phyloP scores from a whole-genome alignment of 306 rosid genomes.

The Dalbergia cultrata region DNA sequence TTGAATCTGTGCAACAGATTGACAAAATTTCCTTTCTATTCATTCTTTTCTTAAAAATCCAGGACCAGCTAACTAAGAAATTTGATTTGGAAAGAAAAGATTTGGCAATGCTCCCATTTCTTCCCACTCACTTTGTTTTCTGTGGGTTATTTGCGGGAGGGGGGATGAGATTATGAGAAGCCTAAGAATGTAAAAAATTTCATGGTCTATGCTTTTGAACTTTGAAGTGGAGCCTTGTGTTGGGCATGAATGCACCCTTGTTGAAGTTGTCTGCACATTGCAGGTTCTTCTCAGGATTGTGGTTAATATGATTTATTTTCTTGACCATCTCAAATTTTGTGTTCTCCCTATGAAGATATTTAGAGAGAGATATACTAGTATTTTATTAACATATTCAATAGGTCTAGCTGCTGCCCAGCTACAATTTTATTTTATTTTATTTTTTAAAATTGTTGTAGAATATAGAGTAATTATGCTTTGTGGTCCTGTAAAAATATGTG shows the following conservation, averaged over 20 bases:
- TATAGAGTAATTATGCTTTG: neutral
- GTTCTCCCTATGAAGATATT: neutral
- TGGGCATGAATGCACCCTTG: neutral
- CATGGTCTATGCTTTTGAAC: neutral
- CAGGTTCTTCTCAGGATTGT: constrained; percentile 21
- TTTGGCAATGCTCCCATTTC: neutral
- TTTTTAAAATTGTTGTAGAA: neutral
- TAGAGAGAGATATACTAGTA: neutral
- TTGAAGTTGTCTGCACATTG: constrained; percentile 17
- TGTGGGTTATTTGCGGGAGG: neutral
- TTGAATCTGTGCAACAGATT: constrained; percentile 13
- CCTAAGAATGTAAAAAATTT: constrained; percentile 25
- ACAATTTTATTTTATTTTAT: neutral
- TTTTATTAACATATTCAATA: constrained; percentile 20
- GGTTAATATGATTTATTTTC: neutral
- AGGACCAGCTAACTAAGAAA: neutral
- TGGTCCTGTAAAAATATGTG: neutral
- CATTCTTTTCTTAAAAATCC: constrained; percentile 5
- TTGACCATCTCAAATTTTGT: constrained; percentile 22
- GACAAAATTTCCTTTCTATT: constrained; percentile 1
- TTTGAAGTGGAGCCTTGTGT: constrained; percentile 15
- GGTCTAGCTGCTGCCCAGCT: constrained; percentile 24
- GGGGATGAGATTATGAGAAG: neutral
- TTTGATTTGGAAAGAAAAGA: constrained; percentile 18
- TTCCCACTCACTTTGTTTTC: neutral